These are phyloP conservation scores for Alternaria dauci DNA, from an alignment of 2,329 filamentous ascomycete species.

Conservation along the genomic window DNA sequence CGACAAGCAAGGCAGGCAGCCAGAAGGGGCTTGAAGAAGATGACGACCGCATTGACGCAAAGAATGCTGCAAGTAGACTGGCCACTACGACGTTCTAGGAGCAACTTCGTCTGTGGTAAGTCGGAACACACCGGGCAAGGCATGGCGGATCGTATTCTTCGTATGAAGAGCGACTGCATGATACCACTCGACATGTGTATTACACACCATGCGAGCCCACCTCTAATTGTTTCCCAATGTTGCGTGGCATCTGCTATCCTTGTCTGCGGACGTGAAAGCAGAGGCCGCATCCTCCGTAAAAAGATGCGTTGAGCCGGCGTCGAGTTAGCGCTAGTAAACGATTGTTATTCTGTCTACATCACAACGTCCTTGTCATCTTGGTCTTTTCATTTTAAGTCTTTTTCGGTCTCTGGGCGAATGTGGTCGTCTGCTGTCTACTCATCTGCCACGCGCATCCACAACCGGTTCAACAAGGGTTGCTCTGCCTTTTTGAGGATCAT, in stretches of 20 bases:
- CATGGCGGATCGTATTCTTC: constrained; percentile 9
- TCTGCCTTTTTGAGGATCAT: background rate
- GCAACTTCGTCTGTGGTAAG: constrained; percentile 17
- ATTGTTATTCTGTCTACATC: background rate
- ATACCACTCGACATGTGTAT: constrained; percentile 15
- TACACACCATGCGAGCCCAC: constrained; percentile 10
- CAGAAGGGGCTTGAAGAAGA: constrained; percentile 78
- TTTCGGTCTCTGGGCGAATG: background rate
- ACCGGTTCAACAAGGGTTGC: background rate
- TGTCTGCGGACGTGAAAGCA: background rate
- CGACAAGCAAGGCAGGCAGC: constrained; percentile 59
- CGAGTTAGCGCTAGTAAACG: background rate
- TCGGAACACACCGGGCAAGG: constrained; percentile 6
- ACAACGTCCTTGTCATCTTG: background rate
- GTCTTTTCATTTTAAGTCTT: background rate
- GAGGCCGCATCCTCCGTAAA: background rate
- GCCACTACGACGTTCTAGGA: constrained; percentile 89
- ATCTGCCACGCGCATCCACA: background rate
- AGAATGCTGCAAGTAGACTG: constrained; percentile 92
- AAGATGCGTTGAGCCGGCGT: background rate
- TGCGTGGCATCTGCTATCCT: background rate
- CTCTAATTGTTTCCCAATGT: background rate
- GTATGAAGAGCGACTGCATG: constrained; percentile 5
- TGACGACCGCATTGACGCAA: constrained; percentile 91
- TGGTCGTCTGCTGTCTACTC: background rate